Evolutionary conservation across 2,329 filamentous ascomycete species (phyloP).

Genomic region (Cladobotryum mycophilum): DNA sequence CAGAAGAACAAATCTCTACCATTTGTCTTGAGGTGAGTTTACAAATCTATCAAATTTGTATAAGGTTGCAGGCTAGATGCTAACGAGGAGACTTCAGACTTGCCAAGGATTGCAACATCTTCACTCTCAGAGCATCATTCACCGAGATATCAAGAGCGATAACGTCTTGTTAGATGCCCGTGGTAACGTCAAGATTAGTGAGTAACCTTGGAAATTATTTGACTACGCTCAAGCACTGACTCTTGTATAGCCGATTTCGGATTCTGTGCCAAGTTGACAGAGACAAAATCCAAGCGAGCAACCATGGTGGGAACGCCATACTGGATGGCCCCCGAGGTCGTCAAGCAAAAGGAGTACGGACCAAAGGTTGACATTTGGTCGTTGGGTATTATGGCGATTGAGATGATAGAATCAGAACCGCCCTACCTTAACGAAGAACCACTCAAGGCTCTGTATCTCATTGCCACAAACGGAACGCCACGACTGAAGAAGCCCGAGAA

Average conservation of each 20-base stretch:
- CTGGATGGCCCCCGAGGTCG: constrained; percentile 99
- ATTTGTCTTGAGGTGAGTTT: constrained; percentile 84
- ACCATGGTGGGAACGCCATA: constrained; percentile 99
- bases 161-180: constrained; percentile 92
- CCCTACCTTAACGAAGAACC: constrained; percentile 98
- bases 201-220: constrained; percentile 31
- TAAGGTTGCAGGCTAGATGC: neutral
- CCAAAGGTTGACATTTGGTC: constrained; percentile 99
- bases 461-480: constrained; percentile 95
- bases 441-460: constrained; percentile 92
- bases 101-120: constrained; percentile 92
- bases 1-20: constrained; percentile 94
- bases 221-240: constrained; percentile 15
- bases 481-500: constrained; percentile 97
- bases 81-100: constrained; percentile 51
- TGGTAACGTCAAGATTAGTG: constrained; percentile 96
- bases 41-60: constrained; percentile 71
- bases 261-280: constrained; percentile 97
- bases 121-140: constrained; percentile 94
- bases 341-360: constrained; percentile 98
- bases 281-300: constrained; percentile 92
- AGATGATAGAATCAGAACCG: constrained; percentile 98
- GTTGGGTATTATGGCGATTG: constrained; percentile 97
- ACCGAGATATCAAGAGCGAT: constrained; percentile 98
- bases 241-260: constrained; percentile 80